Evolutionary conservation across 108 stramenopile species (phyloP), one percentile per base, ranked within the genome.

Genomic region (Parietichytrium sp.): DNA sequence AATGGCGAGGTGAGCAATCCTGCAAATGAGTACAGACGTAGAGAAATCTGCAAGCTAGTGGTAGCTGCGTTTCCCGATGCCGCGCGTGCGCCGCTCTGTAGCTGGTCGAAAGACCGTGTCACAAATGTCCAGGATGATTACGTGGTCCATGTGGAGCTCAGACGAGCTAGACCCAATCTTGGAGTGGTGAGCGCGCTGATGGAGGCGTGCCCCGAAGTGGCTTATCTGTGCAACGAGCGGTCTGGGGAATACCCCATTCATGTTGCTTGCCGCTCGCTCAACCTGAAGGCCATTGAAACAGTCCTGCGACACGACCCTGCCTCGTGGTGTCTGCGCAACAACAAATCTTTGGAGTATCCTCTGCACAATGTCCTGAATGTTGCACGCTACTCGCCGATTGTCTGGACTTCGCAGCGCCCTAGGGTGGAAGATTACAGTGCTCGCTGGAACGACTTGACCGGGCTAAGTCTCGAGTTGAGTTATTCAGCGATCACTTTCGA

Each of bases 221-320:
- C 45, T 8, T 72, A 72, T 27, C 33, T 33, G 1, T 72, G 38
- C 61, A 72, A 72, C 33, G 61, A 72, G 2, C 7, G 10, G 20
- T 23, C 61, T 7, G 61, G 61, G 1, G 61, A 72, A 25, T 25
- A 72, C 61, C 61, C 61, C 7, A 72, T 72, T 25, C 61, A 72
- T 27, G 15, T 72, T 16, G 61, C 61, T 10, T 72, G 61, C 61
- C 6, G 20, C 12, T n/a, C 38, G 42, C 61, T 72, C 10, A 33
- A 72, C 38, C 38, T 72, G 38, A 72, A 42, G 2, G 61, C 61
- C 13, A 42, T 72, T 20, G 38, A 42, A n/a, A 42, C 45, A 7
- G 38, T 72, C 61, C 20, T 72, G 42, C 61, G 61, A 33, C 61
- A 72, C 25, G 61, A 72, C 61, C 61, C 38, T 13, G 38, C 36